Percentiles rank a stretch among this genome's conserved stretches.
phyloP scores from a whole-genome alignment of 2,329 filamentous ascomycete genomes.

The Blastomyces percursus region DNA sequence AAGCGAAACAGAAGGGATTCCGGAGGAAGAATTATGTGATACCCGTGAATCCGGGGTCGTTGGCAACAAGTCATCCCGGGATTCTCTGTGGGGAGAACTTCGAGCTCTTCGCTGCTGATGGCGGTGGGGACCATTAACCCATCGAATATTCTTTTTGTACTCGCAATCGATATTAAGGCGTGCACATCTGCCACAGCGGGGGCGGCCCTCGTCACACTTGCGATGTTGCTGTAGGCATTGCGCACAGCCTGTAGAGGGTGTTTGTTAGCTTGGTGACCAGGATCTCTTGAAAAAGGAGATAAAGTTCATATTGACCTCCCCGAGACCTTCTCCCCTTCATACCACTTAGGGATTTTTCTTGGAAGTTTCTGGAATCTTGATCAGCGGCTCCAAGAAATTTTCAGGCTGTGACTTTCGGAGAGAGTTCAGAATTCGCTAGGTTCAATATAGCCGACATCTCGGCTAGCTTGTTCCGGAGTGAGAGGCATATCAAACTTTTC shows the following conservation, averaged over 20 bases:
- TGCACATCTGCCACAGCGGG: neutral
- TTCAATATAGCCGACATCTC: neutral
- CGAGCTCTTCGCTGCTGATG: neutral
- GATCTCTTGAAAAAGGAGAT: neutral
- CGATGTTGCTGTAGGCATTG: slow-evolving; percentile 5
- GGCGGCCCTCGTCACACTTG: slow-evolving; percentile 3
- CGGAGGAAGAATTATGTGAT: neutral
- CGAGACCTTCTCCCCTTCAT: slow-evolving; percentile 5
- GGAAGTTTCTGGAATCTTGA: neutral
- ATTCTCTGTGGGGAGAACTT: neutral
- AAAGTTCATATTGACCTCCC: slow-evolving; percentile 2
- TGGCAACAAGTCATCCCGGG: neutral
- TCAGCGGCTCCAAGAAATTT: neutral
- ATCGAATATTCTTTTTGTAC: neutral
- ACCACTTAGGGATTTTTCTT: neutral
- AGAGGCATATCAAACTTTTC: too few relatives aligned
- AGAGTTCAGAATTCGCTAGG: neutral
- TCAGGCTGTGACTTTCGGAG: neutral
- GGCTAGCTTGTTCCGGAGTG: neutral
- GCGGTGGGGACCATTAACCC: neutral
- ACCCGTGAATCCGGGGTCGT: neutral
- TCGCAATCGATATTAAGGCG: neutral
- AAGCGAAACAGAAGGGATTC: neutral
- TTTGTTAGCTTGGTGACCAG: neutral
- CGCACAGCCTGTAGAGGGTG: neutral